Evolutionary conservation across 2,329 filamentous ascomycete species (phyloP), one percentile per base, ranked within the genome.

Genomic region (Cordyceps fumosorosea): DNA sequence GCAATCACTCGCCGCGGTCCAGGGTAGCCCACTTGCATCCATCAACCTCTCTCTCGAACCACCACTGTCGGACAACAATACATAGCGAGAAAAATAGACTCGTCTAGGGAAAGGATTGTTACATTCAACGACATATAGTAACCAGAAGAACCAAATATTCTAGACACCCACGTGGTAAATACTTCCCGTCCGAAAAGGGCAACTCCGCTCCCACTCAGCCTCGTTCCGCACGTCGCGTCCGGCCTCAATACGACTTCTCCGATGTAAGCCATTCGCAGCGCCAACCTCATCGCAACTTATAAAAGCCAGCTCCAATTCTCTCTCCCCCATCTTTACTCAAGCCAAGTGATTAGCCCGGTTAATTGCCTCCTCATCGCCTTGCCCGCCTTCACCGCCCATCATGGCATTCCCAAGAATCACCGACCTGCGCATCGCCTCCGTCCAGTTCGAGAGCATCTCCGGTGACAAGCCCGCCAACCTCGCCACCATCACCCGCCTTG

Each of bases 381-480:
- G 8, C 29, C 29, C 29, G 5, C 29, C 29, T 29, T 29, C 8
- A n/a, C n/a, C 34, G 1, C 1, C 11, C 45, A 48, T 16, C 45
- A 58, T 58, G 45, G 3, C 34, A 10, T 6, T 18, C 11, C 11
- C n/a, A 6, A 50, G 37, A 24, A 24, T n/a, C 32, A 20, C 57
- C 5, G 37, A 60, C 10, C 54, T 62, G 18, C 60, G 47, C 54
- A 65, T 64, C 52, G 61, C 61, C 8, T 62, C 64, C 2, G 60
- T 64, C 4, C 64, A 65, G 48, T 65, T 65, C 40, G 60, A 63
- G 47, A 64, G 53, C 42, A 24, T 34, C 8, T 64, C 64, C 22
- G 64, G 57, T 54, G 58, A 65, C 55, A 65, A 65, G 34, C 16
- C 53, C 8, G 54, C 63, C 45, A 65, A 65, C 44, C 40, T 65